Evolutionary conservation across 352 stramenopile genomes (phyloP).

Genomic region (Phytophthora hybrid): DNA sequence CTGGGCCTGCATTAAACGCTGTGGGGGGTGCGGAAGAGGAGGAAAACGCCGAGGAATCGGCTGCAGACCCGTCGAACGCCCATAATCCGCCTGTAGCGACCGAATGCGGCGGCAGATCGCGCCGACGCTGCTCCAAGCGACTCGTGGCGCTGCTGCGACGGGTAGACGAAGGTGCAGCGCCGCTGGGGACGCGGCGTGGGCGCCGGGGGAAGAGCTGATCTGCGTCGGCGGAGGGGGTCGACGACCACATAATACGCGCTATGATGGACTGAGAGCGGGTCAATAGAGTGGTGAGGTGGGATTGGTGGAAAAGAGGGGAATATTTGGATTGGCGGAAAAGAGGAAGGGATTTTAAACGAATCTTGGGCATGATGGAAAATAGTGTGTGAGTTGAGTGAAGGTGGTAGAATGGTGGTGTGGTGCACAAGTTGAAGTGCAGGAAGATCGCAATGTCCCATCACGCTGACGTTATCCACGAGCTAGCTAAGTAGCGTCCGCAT

Average conservation of each 20-base stretch:
- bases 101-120: conserved; percentile 32
- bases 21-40: not conserved
- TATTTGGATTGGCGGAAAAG: no score
- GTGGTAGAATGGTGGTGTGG: no score
- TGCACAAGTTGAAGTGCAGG: no score
- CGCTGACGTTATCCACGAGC: not conserved
- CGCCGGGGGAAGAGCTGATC: conserved; percentile 39
- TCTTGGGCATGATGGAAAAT: no score
- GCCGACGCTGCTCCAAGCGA: conserved; percentile 34
- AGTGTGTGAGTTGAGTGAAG: no score
- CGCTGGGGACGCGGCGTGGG: conserved; percentile 12
- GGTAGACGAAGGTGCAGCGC: not conserved
- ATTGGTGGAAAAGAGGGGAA: no score
- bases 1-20: not conserved
- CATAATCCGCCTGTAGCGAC: conserved; percentile 23
- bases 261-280: conserved; percentile 7
- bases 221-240: conserved; percentile 9
- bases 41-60: conserved; percentile 16
- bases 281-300: no score
- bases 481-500: not conserved
- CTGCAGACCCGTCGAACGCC: conserved; percentile 30
- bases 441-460: no score
- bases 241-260: conserved; percentile 24
- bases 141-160: conserved; percentile 36
- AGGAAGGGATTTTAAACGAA: no score